These are phyloP conservation scores for Bertia moriformis DNA, from an alignment of 2,329 filamentous ascomycete species.

Conservation along the genomic window DNA sequence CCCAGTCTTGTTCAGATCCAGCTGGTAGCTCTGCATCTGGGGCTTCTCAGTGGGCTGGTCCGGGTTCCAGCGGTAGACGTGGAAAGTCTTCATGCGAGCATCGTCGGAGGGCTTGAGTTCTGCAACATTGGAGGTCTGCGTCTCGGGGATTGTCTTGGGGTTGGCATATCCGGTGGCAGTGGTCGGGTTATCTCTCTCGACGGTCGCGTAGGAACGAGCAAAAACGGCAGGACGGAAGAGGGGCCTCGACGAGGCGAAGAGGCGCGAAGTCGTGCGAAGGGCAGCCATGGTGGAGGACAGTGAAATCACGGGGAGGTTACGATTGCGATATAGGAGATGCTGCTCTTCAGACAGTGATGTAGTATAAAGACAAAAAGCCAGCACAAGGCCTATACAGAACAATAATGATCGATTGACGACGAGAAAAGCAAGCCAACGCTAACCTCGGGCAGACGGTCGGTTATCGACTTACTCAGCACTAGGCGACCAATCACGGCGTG, in stretches of 20 bases:
- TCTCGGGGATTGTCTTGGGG: slow-evolving; percentile 19
- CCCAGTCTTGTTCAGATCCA: slow-evolving; percentile 97
- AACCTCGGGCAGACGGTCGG: not conserved
- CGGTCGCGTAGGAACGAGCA: slow-evolving; percentile 16
- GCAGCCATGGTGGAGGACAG: slow-evolving; percentile 23
- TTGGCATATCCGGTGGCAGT: slow-evolving; percentile 12
- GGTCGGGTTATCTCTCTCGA: slow-evolving; percentile 20
- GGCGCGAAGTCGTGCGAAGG: slow-evolving; percentile 15
- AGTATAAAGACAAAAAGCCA: not conserved
- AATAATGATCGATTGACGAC: no score
- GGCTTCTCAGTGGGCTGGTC: slow-evolving; percentile 87
- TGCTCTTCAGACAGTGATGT: no score
- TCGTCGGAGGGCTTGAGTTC: slow-evolving; percentile 41
- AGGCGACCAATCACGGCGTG: not conserved
- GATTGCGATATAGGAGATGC: slow-evolving; percentile 2
- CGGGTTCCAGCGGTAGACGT: slow-evolving; percentile 98
- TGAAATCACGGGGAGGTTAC: not conserved
- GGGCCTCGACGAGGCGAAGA: slow-evolving; percentile 11
- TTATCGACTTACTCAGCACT: not conserved
- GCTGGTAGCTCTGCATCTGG: slow-evolving; percentile 81
- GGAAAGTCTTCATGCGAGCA: slow-evolving; percentile 76
- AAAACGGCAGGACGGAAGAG: slow-evolving; percentile 3
- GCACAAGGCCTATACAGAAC: not conserved
- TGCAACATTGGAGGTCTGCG: slow-evolving; percentile 41
- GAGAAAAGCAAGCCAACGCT: slow-evolving; percentile 3